phyloP scores from a whole-genome alignment of 805 yeast genomes.

The Candida quercuum region DNA sequence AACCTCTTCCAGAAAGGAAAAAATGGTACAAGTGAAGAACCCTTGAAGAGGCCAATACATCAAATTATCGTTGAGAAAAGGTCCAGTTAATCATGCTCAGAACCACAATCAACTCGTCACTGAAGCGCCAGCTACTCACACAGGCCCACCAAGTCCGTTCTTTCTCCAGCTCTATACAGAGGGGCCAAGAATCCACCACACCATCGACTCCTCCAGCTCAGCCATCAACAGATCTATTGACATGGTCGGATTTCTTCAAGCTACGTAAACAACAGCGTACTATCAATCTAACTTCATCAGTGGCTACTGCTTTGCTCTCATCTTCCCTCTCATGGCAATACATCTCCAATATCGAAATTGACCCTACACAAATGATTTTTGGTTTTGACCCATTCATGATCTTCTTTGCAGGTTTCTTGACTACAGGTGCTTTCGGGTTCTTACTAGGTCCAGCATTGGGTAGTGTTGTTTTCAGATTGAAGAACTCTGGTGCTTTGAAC shows the following conservation, averaged over 20 bases:
- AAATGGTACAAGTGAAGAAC: too few species aligned
- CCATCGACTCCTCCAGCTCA: slow-evolving; percentile 2
- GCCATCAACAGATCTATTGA: slow-evolving; percentile 24
- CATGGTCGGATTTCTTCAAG: slow-evolving; percentile 78
- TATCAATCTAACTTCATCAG: slow-evolving; percentile 62
- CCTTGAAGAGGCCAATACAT: too few species aligned
- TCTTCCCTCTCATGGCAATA: slow-evolving; percentile 66
- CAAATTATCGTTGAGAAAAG: neutral
- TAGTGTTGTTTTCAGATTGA: slow-evolving; percentile 55
- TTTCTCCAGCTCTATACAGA: neutral
- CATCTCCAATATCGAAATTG: slow-evolving; percentile 77
- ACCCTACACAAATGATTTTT: slow-evolving; percentile 76
- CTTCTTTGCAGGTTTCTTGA: slow-evolving; percentile 64
- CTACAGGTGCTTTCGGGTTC: slow-evolving; percentile 74
- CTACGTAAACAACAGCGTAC: slow-evolving; percentile 73
- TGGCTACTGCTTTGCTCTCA: slow-evolving; percentile 61
- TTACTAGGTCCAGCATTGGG: slow-evolving; percentile 82
- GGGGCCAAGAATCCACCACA: neutral
- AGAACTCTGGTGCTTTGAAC: slow-evolving; percentile 40
- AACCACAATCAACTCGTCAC: neutral
- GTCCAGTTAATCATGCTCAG: neutral
- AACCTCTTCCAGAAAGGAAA: too few species aligned
- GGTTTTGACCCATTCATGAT: slow-evolving; percentile 90
- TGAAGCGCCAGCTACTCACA: neutral
- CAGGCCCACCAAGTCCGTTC: neutral